A percentile compares a stretch with the other conserved stretches of the same genome.
These are phyloP conservation scores for Coemansia javaensis DNA, from an alignment of 192 early-diverging fungal species.

Conservation along the genomic window DNA sequence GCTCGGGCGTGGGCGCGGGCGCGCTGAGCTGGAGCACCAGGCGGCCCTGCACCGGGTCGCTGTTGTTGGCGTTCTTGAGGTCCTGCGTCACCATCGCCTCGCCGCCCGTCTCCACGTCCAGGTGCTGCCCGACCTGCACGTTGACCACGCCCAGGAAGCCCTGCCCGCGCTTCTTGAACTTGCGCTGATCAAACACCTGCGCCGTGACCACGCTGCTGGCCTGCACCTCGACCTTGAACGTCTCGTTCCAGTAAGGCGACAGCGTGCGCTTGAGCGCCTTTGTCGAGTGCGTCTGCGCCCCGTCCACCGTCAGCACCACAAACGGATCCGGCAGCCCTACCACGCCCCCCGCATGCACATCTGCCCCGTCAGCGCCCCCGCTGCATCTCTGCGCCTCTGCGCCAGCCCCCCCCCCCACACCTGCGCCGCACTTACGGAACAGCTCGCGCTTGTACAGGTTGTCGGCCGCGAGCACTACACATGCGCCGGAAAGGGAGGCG, in stretches of 20 bases:
- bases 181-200: constrained; percentile 97
- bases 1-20: not conserved
- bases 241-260: constrained; percentile 97
- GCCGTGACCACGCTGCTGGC: constrained; percentile 73
- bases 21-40: constrained; percentile 52
- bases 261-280: constrained; percentile 79
- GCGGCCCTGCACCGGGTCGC: constrained; percentile 82
- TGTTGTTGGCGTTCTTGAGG: constrained; percentile 78
- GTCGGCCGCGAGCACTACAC: constrained; percentile 81
- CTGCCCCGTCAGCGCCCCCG: not conserved
- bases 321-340: constrained; percentile 88
- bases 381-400: too few species aligned
- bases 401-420: too few species aligned
- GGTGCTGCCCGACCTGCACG: constrained; percentile 73
- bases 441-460: constrained; percentile 87
- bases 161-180: constrained; percentile 89
- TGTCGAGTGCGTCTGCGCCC: constrained; percentile 92
- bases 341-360: not conserved
- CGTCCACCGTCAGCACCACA: constrained; percentile 92
- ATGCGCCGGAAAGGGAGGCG: not conserved
- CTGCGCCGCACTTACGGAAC: constrained; percentile 66
- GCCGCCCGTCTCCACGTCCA: constrained; percentile 72
- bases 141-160: constrained; percentile 91
- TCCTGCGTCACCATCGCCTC: constrained; percentile 71
- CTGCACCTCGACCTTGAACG: constrained; percentile 45